Percentiles rank a stretch among this genome's conserved stretches.
These are phyloP conservation scores for Mycocentrospora acerina DNA, from an alignment of 2,329 filamentous ascomycete species.

Conservation along the genomic window DNA sequence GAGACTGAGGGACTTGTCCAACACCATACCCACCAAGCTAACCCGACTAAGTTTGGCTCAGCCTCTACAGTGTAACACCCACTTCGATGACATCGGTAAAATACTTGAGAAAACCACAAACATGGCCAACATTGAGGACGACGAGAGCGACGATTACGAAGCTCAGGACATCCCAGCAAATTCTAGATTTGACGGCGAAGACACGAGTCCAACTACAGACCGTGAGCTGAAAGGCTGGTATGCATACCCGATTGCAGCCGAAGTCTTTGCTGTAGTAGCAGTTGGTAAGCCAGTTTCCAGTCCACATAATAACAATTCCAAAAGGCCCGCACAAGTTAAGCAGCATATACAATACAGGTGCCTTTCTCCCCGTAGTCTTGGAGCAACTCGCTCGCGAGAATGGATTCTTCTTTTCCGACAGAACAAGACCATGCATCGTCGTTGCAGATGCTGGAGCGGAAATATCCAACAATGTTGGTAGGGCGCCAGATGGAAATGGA, in stretches of 20 bases:
- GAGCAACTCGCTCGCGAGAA: constrained; percentile 89
- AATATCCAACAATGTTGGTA: too few relatives aligned
- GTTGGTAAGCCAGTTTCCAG: constrained; percentile 67
- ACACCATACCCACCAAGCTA: too few relatives aligned
- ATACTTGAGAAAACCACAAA: neutral
- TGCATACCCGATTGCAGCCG: constrained; percentile 84
- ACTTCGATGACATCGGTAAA: neutral
- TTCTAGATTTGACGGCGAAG: constrained; percentile 31
- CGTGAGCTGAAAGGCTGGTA: constrained; percentile 89
- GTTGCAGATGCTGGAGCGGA: too few relatives aligned
- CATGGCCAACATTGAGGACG: constrained; percentile 15
- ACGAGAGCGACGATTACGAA: constrained; percentile 7
- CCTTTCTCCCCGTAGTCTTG: constrained; percentile 88
- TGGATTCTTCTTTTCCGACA: constrained; percentile 78
- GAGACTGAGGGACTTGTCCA: too few relatives aligned
- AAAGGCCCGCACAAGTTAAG: too few relatives aligned
- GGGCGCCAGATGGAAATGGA: constrained; percentile 11
- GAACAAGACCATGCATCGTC: constrained; percentile 68
- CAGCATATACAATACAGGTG: constrained; percentile 68
- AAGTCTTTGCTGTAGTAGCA: constrained; percentile 89
- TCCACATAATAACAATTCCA: too few relatives aligned
- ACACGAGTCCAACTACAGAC: constrained; percentile 70
- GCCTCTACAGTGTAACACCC: too few relatives aligned
- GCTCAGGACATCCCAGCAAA: neutral
- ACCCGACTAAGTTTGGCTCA: too few relatives aligned